Evolutionary conservation across 352 stramenopile species (phyloP), one percentile per base, ranked within the genome.

Genomic region (Phytopythium sindhum): DNA sequence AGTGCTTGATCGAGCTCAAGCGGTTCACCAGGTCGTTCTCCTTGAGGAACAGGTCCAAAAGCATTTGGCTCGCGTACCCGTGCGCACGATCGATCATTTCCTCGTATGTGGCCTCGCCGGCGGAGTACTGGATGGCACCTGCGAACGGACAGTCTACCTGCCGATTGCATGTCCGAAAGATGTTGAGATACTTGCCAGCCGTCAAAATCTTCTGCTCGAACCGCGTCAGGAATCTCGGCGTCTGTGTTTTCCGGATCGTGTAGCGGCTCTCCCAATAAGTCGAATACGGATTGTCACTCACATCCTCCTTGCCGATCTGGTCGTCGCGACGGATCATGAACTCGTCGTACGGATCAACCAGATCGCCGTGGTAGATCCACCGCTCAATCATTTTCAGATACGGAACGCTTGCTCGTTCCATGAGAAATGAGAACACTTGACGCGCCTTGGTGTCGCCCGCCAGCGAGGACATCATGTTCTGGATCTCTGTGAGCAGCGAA

Each of bases 1-100:
- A 99, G 61, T 98, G 96, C 68, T 98, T 98, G 63, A 99, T 77
- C 19, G 95, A 96, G 24, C 74, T 66, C 14, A 97, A 58, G 5
- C 89, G 83, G 45, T 86, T 84, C 51, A 84, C 72, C 9, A 97
- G 62, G 60, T 96, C 84, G 44, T 95, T 84, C 42, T 96, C 88
- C 5, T 85, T 69, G n/a, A 96, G 67, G 45, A 96, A 87, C 21
- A 97, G 70, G 11, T 89, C 73, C 29, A 97, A 57, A 11, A 97
- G 69, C 37, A 79, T 81, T 6, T 73, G 71, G 59, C 88, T 96
- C 1, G 88, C 87, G 69, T 88, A 97, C 0, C 64, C 73, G 63
- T 97, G 89, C 0, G 90, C 88, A 23, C 86, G 86, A 54, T 95
- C 81, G 51, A 97, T 87, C 19, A 95, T 72, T 51, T 95, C 86